Evolutionary conservation across 2,329 filamentous ascomycete species (phyloP).

Genomic region (Diaporthe nobilis): DNA sequence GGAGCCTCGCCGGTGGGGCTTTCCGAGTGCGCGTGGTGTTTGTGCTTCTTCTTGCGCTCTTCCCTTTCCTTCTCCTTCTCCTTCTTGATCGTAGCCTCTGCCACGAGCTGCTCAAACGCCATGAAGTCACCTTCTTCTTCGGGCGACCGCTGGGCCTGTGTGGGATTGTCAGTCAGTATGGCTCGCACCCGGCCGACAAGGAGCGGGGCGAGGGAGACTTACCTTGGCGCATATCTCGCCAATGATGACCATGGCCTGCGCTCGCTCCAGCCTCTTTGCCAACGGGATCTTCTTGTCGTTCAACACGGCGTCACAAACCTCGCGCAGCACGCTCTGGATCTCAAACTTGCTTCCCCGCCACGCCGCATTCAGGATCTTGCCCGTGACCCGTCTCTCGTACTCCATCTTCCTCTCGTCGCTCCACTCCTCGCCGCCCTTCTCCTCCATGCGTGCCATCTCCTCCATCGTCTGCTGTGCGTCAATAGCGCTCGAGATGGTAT

Average conservation of each 20-base stretch:
- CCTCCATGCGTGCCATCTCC: slow-evolving; percentile 97
- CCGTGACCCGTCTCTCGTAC: slow-evolving; percentile 95
- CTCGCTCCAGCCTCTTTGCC: slow-evolving; percentile 89
- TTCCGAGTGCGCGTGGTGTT: slow-evolving; percentile 29
- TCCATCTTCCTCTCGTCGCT: slow-evolving; percentile 97
- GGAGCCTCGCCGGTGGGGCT: slow-evolving; percentile 29
- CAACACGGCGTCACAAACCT: slow-evolving; percentile 92
- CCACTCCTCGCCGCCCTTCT: slow-evolving; percentile 96
- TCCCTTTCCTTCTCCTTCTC: slow-evolving; percentile 81
- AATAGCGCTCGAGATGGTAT: slow-evolving; percentile 94
- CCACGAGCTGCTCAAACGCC: slow-evolving; percentile 97
- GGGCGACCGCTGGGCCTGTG: slow-evolving; percentile 85
- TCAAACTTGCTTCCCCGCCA: slow-evolving; percentile 98
- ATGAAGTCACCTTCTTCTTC: slow-evolving; percentile 99
- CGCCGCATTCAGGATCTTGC: slow-evolving; percentile 96
- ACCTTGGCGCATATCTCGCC: slow-evolving; percentile 93
- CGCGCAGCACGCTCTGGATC: slow-evolving; percentile 94
- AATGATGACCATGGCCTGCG: slow-evolving; percentile 88
- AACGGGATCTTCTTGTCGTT: slow-evolving; percentile 84
- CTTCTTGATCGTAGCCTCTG: slow-evolving; percentile 96
- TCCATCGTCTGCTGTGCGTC: slow-evolving; percentile 99
- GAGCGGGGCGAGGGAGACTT: slow-evolving; percentile 49
- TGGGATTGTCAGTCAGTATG: slow-evolving; percentile 42
- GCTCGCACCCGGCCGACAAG: not conserved
- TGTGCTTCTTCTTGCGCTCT: slow-evolving; percentile 57